Conservation (phyloP, 1,284 basidiomycete species). For the Tremellales sp. region DNA sequence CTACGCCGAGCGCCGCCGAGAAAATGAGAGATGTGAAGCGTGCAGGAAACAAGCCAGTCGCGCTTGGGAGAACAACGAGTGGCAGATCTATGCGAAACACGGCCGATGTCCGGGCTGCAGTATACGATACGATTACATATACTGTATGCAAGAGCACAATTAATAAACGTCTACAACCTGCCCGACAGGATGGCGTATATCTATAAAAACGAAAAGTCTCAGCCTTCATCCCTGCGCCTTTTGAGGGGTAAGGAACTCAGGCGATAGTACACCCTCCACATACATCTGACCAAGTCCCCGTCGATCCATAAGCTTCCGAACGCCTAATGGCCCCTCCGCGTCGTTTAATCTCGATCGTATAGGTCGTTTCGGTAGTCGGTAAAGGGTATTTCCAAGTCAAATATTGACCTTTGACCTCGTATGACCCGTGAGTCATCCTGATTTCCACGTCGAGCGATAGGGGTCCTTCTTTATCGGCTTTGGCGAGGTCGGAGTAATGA, state of each 20-base stretch:
- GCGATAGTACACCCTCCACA: constrained; percentile 27
- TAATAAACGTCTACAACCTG: too few species aligned
- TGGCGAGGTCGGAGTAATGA: neutral
- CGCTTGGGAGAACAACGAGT: too few species aligned
- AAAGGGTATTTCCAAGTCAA: constrained; percentile 82
- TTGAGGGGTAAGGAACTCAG: constrained; percentile 3
- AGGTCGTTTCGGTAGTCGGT: constrained; percentile 54
- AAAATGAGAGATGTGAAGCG: too few species aligned
- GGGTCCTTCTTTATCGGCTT: neutral
- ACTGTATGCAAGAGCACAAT: too few species aligned
- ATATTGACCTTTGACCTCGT: constrained; percentile 62
- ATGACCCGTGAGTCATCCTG: constrained; percentile 62
- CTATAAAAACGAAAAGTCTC: neutral
- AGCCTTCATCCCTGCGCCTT: neutral
- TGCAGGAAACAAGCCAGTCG: too few species aligned
- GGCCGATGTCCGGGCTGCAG: too few species aligned
- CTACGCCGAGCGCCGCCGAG: too few species aligned
- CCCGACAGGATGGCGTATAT: neutral
- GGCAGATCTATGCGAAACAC: too few species aligned
- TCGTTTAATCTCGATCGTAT: constrained; percentile 64
- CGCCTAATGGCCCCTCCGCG: constrained; percentile 54
- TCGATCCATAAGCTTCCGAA: constrained; percentile 16
- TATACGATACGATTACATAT: neutral
- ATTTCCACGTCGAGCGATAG: constrained; percentile 49
- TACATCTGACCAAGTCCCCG: constrained; percentile 33